Evolutionary conservation across 768 basidiomycete genomes (phyloP), one percentile per base, ranked within the genome.

Genomic region (Leccinum variicolor): DNA sequence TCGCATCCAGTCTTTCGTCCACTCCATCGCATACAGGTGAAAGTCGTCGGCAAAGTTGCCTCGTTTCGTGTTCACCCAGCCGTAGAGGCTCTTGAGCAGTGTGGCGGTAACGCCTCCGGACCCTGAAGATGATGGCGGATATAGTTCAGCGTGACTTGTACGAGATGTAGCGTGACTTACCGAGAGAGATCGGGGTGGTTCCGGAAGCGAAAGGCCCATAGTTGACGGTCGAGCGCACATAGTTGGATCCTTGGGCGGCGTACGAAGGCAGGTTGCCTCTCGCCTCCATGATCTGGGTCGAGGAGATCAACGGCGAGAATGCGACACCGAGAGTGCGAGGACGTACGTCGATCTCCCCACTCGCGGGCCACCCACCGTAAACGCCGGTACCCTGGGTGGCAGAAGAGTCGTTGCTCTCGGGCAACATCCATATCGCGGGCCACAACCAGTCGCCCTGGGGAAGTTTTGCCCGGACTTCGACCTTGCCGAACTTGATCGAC

Each of bases 391-490:
- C 63, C 21, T 63, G 62, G 36, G 55, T 9, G 4, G 62, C 1
- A 33, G 66, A 61, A 6, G 69, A 55, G 39, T 53, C 56, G 51
- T 70, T 70, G 0, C 67, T 56, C 46, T 63, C 59, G 21, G 73
- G 69, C 7, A 75, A 21, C 71, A 71, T 65, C 70, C 70, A 71
- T 43, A 71, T 73, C 5, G 70, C 70, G 2, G 70, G 70, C 70
- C 70, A 71, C 2, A 69, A 46, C 75, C 76, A 76, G 34, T 77
- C 76, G 59, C 85, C 84, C 21, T 73, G 70, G 0, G 87, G 86
- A 41, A 89, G 64, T 66, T 83, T 84, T 0, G 89, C 89, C 0
- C 76, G 73, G 8, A 85, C 77, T 64, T 85, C 83, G 53, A 86
- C 76, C 59, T 81, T 80, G 34, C 84, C 84, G 56, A 78, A 85